phyloP scores from a whole-genome alignment of 1,139 yeast genomes.

The Zygosaccharomyces pseudobailii region DNA sequence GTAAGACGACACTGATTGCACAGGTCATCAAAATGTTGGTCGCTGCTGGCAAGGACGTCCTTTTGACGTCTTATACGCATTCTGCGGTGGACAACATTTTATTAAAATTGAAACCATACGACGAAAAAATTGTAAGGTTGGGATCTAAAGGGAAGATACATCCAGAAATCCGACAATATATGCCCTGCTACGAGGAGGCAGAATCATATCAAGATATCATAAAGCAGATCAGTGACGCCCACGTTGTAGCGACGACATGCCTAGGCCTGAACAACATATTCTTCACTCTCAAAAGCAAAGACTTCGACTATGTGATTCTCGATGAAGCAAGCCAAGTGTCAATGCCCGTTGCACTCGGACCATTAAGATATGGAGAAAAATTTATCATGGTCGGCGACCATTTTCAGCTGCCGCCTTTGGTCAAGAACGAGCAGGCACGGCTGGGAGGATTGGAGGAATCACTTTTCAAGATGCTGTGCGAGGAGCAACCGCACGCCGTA shows the following conservation, averaged over 20 bases:
- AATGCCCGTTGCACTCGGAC: constrained; percentile 86
- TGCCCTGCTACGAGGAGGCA: constrained; percentile 43
- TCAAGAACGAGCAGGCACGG: constrained; percentile 54
- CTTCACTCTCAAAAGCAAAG: constrained; percentile 41
- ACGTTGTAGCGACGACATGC: constrained; percentile 86
- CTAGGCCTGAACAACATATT: constrained; percentile 68
- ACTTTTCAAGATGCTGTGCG: constrained; percentile 68
- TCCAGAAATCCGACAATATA: constrained; percentile 51
- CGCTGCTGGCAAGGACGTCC: constrained; percentile 55
- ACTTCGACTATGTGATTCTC: constrained; percentile 86
- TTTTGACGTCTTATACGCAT: constrained; percentile 85
- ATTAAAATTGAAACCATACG: constrained; percentile 54
- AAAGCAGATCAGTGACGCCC: constrained; percentile 48
- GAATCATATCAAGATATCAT: constrained; percentile 44
- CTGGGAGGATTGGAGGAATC: constrained; percentile 69
- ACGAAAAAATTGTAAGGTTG: constrained; percentile 51
- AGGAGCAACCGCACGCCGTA: constrained; percentile 64
- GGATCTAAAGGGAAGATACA: constrained; percentile 59
- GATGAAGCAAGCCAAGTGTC: constrained; percentile 97
- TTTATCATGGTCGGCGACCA: constrained; percentile 95
- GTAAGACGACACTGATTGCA: constrained; percentile 90
- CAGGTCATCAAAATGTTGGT: constrained; percentile 62
- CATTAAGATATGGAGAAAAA: constrained; percentile 67
- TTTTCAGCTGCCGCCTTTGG: constrained; percentile 83
- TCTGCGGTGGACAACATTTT: constrained; percentile 94